A percentile compares a stretch with the other conserved stretches of the same genome.
These are phyloP conservation scores for Trichoderma orchidacearum DNA, from an alignment of 495 filamentous ascomycete genomes.

Conservation along the genomic window DNA sequence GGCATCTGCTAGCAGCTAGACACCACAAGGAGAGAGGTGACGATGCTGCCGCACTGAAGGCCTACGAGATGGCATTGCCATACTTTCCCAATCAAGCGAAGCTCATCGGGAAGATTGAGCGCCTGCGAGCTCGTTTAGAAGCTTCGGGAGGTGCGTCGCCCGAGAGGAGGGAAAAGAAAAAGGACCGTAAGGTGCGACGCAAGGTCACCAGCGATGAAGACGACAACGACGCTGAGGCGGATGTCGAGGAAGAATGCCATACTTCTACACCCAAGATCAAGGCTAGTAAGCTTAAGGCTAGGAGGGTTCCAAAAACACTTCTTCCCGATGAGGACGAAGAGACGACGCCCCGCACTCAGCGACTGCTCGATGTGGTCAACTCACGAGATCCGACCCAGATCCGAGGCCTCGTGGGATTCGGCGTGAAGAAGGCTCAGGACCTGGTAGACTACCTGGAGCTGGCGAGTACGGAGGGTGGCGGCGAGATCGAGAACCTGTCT, in stretches of 20 bases:
- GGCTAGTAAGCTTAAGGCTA: neutral
- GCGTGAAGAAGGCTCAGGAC: conserved; percentile 50
- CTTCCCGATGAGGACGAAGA: conserved; percentile 10
- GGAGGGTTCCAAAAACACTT: neutral
- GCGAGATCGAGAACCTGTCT: conserved; percentile 28
- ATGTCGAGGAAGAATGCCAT: conserved; percentile 15
- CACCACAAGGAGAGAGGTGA: conserved; percentile 79
- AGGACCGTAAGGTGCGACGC: conserved; percentile 1
- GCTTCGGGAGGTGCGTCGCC: conserved; percentile 12
- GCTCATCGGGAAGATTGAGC: conserved; percentile 61
- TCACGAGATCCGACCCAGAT: conserved; percentile 61
- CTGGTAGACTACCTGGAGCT: conserved; percentile 44
- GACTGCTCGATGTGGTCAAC: conserved; percentile 75
- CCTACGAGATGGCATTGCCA: conserved; percentile 73
- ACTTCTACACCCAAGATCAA: conserved; percentile 3
- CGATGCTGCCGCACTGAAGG: conserved; percentile 60
- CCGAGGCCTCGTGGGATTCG: conserved; percentile 56
- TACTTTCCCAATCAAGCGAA: conserved; percentile 83
- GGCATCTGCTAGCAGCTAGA: conserved; percentile 77
- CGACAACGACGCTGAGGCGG: conserved; percentile 28
- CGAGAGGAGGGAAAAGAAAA: conserved; percentile 4
- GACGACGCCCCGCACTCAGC: conserved; percentile 47
- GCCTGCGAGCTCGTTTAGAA: conserved; percentile 46
- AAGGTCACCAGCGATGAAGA: conserved; percentile 10
- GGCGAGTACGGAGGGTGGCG: conserved; percentile 23